A percentile compares a stretch with the other conserved stretches of the same genome.
Conservation (phyloP, 2,329 filamentous ascomycete genomes). For the Phoma sp. region DNA sequence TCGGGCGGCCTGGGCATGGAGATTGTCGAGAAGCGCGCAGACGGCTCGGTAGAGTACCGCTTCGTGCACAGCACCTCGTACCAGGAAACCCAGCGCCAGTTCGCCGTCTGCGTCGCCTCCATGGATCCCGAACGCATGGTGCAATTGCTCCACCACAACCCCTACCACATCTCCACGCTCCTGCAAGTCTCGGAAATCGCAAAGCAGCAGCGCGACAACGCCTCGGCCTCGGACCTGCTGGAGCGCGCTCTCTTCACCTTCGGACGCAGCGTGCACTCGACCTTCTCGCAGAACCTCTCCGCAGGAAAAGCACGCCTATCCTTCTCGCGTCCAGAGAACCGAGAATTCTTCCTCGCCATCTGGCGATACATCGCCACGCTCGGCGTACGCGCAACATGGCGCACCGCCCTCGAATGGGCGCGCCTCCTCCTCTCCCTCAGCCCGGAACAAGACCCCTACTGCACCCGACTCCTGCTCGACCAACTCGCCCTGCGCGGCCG, state of each 20-base stretch:
- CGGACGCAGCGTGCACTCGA: constrained; percentile 83
- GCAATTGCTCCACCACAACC: constrained; percentile 72
- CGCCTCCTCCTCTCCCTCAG: constrained; percentile 81
- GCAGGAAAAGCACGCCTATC: constrained; percentile 81
- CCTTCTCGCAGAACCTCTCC: constrained; percentile 77
- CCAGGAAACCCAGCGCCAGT: constrained; percentile 74
- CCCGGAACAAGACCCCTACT: constrained; percentile 78
- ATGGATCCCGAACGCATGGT: constrained; percentile 88
- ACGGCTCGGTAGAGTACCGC: constrained; percentile 73
- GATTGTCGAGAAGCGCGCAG: constrained; percentile 60
- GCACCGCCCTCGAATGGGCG: constrained; percentile 92
- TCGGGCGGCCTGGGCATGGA: constrained; percentile 87
- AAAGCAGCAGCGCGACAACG: constrained; percentile 87
- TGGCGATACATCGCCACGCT: constrained; percentile 89
- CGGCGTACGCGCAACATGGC: constrained; percentile 88
- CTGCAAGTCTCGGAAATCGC: constrained; percentile 92
- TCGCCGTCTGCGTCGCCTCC: constrained; percentile 78
- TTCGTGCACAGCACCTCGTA: constrained; percentile 80
- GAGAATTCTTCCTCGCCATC: constrained; percentile 88
- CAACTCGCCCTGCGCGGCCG: constrained; percentile 82
- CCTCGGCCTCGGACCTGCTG: constrained; percentile 83
- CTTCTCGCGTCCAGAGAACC: constrained; percentile 83
- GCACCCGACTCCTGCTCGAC: constrained; percentile 80
- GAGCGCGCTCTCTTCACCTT: constrained; percentile 93
- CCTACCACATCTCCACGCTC: constrained; percentile 93